Percentiles rank a stretch among this genome's conserved stretches.
Conservation (phyloP, 306 rosid genomes). For the Corylus avellana region DNA sequence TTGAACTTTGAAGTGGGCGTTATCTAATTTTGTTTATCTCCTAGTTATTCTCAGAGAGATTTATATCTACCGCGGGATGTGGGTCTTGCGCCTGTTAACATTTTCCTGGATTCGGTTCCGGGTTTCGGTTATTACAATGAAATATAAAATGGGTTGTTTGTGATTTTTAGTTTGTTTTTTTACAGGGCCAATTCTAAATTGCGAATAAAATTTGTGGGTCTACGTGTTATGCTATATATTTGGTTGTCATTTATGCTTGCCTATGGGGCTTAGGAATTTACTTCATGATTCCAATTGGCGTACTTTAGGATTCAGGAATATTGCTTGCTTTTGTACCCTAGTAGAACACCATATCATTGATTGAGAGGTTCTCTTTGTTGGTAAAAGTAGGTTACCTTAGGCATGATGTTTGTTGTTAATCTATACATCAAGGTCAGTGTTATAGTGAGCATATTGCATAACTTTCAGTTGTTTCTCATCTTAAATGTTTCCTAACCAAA, state of each 20-base stretch:
- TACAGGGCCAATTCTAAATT: not conserved
- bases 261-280: not conserved
- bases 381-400: not conserved
- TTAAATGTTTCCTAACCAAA: not conserved
- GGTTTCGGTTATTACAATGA: not conserved
- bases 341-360: not conserved
- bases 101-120: not conserved
- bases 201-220: not conserved
- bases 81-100: not conserved
- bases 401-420: not conserved
- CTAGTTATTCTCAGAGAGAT: not conserved
- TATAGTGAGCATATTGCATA: not conserved
- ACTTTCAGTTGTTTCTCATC: not conserved
- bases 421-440: not conserved
- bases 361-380: not conserved
- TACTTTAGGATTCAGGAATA: not conserved
- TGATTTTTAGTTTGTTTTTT: not conserved
- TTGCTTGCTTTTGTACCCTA: not conserved
- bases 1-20: slow-evolving; percentile 23
- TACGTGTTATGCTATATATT: not conserved
- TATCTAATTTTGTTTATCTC: not conserved
- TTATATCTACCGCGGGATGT: not conserved
- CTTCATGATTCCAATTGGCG: not conserved
- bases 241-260: not conserved
- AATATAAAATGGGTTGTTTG: not conserved